Evolutionary conservation across 345 rosid species (phyloP), one percentile per base, ranked within the genome.

Genomic region (Ricinus communis): DNA sequence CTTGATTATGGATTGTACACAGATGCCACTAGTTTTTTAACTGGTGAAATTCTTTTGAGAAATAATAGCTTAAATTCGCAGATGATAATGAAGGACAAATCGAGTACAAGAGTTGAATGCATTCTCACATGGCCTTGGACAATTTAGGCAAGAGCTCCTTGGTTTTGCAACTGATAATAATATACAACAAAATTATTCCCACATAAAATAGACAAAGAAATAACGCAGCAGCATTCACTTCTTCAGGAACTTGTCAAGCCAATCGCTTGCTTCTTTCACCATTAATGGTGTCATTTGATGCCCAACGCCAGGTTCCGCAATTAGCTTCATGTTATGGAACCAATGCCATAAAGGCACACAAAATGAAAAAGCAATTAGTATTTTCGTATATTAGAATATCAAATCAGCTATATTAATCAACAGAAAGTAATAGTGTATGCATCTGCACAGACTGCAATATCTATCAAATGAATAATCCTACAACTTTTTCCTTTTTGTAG

Each of bases 41-140:
- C n/a, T n/a, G n/a, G n/a, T n/a, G n/a, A n/a, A n/a, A n/a, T n/a
- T n/a, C n/a, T n/a, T n/a, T n/a, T n/a, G n/a, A n/a, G n/a, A n/a
- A n/a, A n/a, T n/a, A n/a, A n/a, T n/a, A n/a, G n/a, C n/a, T n/a
- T n/a, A n/a, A n/a, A n/a, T n/a, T n/a, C n/a, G n/a, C n/a, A n/a
- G n/a, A 38, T 38, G 9, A 38, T 38, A 38, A 38, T 38, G 9
- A 38, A n/a, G 9, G 43, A 38, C 9, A 38, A 38, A 4, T 4
- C 4, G 43, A 38, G 4, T 38, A 38, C 9, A 38, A 9, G 43
- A 38, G 43, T 38, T 38, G 9, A 4, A 4, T 33, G 38, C 38
- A 33, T 33, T 33, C 6, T n/a, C n/a, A n/a, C n/a, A n/a, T n/a
- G n/a, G n/a, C n/a, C 99, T n/a, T 95, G 99, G 98, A 95, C 97